Base-by-base conservation (phyloP, 1,284 basidiomycete genomes). In the Leccinum fuscescens region DNA sequence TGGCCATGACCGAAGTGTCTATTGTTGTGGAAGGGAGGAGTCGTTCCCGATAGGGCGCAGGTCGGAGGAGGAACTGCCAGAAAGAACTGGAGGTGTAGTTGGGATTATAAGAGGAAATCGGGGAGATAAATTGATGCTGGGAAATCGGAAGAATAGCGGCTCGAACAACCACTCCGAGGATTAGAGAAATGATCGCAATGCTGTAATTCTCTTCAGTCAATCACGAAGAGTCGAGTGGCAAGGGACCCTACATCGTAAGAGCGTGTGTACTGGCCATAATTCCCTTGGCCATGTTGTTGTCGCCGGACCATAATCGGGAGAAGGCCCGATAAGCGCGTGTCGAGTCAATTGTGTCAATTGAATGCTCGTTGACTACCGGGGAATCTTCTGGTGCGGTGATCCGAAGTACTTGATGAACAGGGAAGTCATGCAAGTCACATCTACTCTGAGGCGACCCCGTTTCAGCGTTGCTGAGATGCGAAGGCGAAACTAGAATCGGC, bases 121-220 rank as follows among this genome's bases (percentile, higher is more conserved):
- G 66, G 0, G 71, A 53, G 31, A 64, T 57, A 17, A 67, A 62
- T 24, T 66, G 61, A 48, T 74, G 72, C 24, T 76, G 74, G 12
- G 78, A 74, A 4, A 78, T 75, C 17, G 76, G 78, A 67, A 84
- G 78, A 66, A 84, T 79, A 4, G 77, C 72, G 4, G 82, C 80
- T 61, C 86, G 85, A 66, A 86, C 80, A 8, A 85, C 77, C 62
- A 86, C 83, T 12, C 86, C 86, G 57, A 89, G 75, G n/a, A 90
- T 78, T 44, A 90, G 76, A 39, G 86, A 88, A 61, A 90, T 72
- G 55, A 90, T 71, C 0, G 86, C 85, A 62, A 90, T 80, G 54
- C 88, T 90, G 60, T 37, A 29, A 55, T 62, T 53, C 59, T n/a
- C 27, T 56, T 69, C 20, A 64, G 67, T 58, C 33, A 62, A 24